A percentile compares a stretch with the other conserved stretches of the same genome.
These are phyloP conservation scores for Paxillus rubicundulus DNA, from an alignment of 768 basidiomycete genomes.

Conservation along the genomic window DNA sequence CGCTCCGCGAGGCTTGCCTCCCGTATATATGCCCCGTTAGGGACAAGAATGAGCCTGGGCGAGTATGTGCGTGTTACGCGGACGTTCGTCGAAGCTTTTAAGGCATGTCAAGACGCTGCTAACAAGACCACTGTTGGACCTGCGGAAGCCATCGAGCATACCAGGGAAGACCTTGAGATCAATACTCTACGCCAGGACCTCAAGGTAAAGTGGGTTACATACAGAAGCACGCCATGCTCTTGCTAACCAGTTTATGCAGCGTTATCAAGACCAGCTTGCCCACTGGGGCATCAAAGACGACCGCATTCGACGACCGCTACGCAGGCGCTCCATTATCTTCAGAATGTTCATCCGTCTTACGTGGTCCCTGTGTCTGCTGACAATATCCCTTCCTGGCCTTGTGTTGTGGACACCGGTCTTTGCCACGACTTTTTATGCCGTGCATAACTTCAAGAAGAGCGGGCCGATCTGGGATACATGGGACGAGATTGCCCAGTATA, in stretches of 20 bases:
- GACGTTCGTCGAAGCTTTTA: constrained; percentile 76
- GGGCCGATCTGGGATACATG: constrained; percentile 84
- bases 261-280: constrained; percentile 71
- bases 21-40: constrained; percentile 83
- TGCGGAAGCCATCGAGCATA: constrained; percentile 23
- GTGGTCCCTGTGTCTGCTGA: constrained; percentile 62
- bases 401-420: constrained; percentile 84
- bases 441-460: constrained; percentile 73
- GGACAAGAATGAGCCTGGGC: constrained; percentile 80
- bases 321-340: constrained; percentile 51
- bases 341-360: constrained; percentile 63
- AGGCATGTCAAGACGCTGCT: constrained; percentile 36
- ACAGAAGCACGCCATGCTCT: neutral
- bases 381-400: constrained; percentile 72
- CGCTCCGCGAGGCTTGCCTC: constrained; percentile 75
- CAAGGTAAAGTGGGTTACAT: constrained; percentile 42
- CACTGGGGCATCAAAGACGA: constrained; percentile 80
- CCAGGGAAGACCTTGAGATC: constrained; percentile 27
- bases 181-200: constrained; percentile 49
- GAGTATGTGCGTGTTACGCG: constrained; percentile 78
- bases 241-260: constrained; percentile 36
- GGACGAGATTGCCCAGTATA: constrained; percentile 90
- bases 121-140: constrained; percentile 21
- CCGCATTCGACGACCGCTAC: constrained; percentile 67
- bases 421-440: constrained; percentile 62